These are phyloP conservation scores for Thoreauomyces humboldtii DNA, from an alignment of 192 early-diverging fungal species.

Conservation along the genomic window DNA sequence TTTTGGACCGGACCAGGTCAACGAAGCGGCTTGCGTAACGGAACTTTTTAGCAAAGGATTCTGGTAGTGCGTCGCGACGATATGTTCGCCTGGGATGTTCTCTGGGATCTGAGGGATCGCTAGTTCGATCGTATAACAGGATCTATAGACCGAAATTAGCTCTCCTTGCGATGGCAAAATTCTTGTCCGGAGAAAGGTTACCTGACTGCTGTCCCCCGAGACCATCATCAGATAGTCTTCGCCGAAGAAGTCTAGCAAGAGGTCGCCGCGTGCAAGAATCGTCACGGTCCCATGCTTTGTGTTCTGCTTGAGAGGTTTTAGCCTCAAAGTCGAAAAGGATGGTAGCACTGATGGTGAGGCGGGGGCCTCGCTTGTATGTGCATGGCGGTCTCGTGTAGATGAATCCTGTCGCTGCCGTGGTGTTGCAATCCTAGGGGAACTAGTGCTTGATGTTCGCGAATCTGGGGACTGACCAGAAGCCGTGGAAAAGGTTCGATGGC, in stretches of 20 bases:
- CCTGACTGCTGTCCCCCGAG: conserved; percentile 23
- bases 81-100: conserved; percentile 7
- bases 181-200: too few relatives aligned
- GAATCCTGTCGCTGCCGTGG: too few relatives aligned
- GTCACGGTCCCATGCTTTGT: conserved; percentile 49
- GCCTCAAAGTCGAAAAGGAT: conserved; percentile 42
- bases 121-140: conserved; percentile 28
- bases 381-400: too few relatives aligned
- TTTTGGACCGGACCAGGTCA: conserved; percentile 54
- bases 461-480: neutral
- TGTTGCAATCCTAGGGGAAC: too few relatives aligned
- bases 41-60: conserved; percentile 36
- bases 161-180: too few relatives aligned
- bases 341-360: conserved; percentile 1
- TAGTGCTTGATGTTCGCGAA: neutral
- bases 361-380: too few relatives aligned
- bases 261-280: conserved; percentile 33
- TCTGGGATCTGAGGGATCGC: neutral
- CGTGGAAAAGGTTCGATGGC: neutral
- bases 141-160: conserved; percentile 8
- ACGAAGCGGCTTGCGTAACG: conserved; percentile 54
- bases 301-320: conserved; percentile 48
- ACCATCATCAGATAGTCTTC: conserved; percentile 42
- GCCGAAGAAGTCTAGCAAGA: conserved; percentile 46
- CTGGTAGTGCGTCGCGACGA: conserved; percentile 26